A percentile compares a stretch with the other conserved stretches of the same genome.
These are phyloP conservation scores for Zea mays DNA, from an alignment of 176 grass and related monocot genomes.

Conservation along the genomic window DNA sequence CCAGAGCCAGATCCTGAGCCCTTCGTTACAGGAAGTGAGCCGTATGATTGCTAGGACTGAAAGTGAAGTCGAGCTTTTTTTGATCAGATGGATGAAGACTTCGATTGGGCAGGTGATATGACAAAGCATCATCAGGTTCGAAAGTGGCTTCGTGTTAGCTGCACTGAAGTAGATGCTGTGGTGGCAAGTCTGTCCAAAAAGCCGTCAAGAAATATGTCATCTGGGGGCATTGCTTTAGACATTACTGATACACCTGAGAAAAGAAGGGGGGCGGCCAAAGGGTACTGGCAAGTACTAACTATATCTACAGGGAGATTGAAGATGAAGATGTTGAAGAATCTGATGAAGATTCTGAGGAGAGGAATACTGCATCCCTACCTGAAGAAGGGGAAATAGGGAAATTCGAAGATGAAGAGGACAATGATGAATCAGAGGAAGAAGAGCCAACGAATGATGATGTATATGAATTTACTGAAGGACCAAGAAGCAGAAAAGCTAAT, in stretches of 20 bases:
- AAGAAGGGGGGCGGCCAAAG: conserved; percentile 64
- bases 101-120: conserved; percentile 98
- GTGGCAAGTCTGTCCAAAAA: conserved; percentile 75
- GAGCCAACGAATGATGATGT: conserved; percentile 45
- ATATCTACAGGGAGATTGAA: conserved; percentile 83
- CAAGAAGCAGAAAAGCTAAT: conserved; percentile 41
- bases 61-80: conserved; percentile 85
- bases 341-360: conserved; percentile 81
- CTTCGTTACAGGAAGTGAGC: conserved; percentile 91
- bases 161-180: conserved; percentile 69
- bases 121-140: conserved; percentile 74
- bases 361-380: conserved; percentile 49
- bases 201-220: conserved; percentile 58
- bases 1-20: too few relatives aligned
- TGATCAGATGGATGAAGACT: conserved; percentile 99
- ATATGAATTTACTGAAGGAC: conserved; percentile 46
- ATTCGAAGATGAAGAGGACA: conserved; percentile 81
- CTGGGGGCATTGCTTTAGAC: conserved; percentile 53
- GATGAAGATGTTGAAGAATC: conserved; percentile 82
- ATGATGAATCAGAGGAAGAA: conserved; percentile 69
- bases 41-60: conserved; percentile 99
- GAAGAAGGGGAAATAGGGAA: conserved; percentile 82
- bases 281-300: conserved; percentile 59
- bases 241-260: conserved; percentile 64
- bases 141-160: conserved; percentile 84